Conservation (phyloP, 495 filamentous ascomycete species). For the Aspergillus heteromorphus region DNA sequence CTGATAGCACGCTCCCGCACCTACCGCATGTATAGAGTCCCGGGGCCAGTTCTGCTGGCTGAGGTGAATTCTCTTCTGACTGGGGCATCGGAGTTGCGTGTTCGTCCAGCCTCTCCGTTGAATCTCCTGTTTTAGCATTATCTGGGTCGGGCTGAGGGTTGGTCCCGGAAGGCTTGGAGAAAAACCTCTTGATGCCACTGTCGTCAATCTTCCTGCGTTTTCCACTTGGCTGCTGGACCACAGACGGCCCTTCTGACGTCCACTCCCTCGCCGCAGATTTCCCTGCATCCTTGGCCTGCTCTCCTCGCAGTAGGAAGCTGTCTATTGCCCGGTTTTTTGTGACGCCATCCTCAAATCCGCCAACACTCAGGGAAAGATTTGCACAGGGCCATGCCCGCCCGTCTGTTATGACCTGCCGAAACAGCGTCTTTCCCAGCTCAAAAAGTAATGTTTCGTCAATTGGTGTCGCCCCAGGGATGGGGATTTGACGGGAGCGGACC, state of each 20-base stretch:
- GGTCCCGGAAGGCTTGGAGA: conserved; percentile 18
- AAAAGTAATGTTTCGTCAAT: conserved; percentile 71
- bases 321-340: conserved; percentile 80
- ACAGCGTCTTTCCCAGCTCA: conserved; percentile 66
- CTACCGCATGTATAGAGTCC: conserved; percentile 56
- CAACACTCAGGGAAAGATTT: conserved; percentile 77
- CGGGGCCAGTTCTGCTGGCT: conserved; percentile 30
- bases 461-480: conserved; percentile 70
- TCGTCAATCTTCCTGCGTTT: conserved; percentile 35
- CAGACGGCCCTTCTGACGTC: conserved; percentile 2
- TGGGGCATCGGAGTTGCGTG: background rate
- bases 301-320: conserved; percentile 73
- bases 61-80: background rate
- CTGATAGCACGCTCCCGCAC: conserved; percentile 55
- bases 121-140: conserved; percentile 8
- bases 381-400: conserved; percentile 80
- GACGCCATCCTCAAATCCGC: conserved; percentile 85
- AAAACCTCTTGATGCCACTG: conserved; percentile 30
- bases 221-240: conserved; percentile 11
- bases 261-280: conserved; percentile 12
- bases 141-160: conserved; percentile 5
- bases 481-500: conserved; percentile 63
- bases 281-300: conserved; percentile 56
- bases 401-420: conserved; percentile 72
- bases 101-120: background rate